These are phyloP conservation scores for Nymphaea thermarum DNA, from an alignment of 164 flowering plant species.

Conservation along the genomic window DNA sequence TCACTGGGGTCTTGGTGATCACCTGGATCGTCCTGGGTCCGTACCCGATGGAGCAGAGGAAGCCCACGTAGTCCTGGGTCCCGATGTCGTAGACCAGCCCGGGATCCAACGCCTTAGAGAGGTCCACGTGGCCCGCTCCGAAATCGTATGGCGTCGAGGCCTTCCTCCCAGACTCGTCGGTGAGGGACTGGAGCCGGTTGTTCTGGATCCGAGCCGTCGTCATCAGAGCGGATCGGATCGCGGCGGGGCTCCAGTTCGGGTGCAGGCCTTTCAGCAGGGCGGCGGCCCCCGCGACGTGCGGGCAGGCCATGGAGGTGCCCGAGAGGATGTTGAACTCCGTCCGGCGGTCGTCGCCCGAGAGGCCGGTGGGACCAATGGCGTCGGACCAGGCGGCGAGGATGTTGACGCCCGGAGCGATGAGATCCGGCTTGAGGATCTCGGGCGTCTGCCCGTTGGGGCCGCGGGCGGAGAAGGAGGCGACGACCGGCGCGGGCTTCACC, in stretches of 20 bases:
- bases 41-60: slow-evolving; percentile 61
- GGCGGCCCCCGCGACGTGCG: slow-evolving; percentile 82
- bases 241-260: slow-evolving; percentile 76
- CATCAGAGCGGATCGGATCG: slow-evolving; percentile 75
- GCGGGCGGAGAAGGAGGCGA: slow-evolving; percentile 71
- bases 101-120: slow-evolving; percentile 64
- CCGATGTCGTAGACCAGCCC: slow-evolving; percentile 63
- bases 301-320: slow-evolving; percentile 84
- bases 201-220: slow-evolving; percentile 44
- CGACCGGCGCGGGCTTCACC: slow-evolving; percentile 73
- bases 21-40: slow-evolving; percentile 47
- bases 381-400: slow-evolving; percentile 84
- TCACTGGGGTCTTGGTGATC: slow-evolving; percentile 35
- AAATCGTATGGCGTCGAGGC: slow-evolving; percentile 43
- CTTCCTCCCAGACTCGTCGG: slow-evolving; percentile 50
- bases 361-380: slow-evolving; percentile 64
- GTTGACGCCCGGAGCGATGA: slow-evolving; percentile 82
- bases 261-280: slow-evolving; percentile 73
- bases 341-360: slow-evolving; percentile 38
- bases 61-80: slow-evolving; percentile 40
- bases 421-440: slow-evolving; percentile 69
- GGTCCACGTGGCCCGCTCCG: slow-evolving; percentile 62
- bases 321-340: slow-evolving; percentile 77
- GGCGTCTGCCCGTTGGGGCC: slow-evolving; percentile 73
- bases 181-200: slow-evolving; percentile 16